These are phyloP conservation scores for Rhinocladiella similis DNA, from an alignment of 2,329 filamentous ascomycete species.

Conservation along the genomic window DNA sequence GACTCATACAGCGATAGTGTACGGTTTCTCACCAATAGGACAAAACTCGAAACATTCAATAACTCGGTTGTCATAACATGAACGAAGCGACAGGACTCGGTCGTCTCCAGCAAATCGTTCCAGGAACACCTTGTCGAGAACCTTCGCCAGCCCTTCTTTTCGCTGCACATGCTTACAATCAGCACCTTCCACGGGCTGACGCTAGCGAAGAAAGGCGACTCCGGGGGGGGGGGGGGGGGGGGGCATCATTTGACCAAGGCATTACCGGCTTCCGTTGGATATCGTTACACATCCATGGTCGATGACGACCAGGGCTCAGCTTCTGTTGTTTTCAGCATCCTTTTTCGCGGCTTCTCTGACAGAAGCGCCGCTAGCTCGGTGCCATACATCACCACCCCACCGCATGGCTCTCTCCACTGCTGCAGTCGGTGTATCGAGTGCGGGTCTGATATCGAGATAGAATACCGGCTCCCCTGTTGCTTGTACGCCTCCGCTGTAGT, in stretches of 20 bases:
- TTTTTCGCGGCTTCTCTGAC: conserved; percentile 45
- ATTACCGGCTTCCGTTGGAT: no score
- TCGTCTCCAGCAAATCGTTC: neutral
- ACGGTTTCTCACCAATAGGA: no score
- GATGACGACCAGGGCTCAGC: neutral
- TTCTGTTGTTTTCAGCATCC: conserved; percentile 6
- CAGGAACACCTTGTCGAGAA: neutral
- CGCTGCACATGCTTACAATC: neutral
- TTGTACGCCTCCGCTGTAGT: conserved; percentile 82
- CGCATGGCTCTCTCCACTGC: conserved; percentile 79
- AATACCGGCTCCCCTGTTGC: conserved; percentile 90
- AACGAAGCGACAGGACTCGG: neutral
- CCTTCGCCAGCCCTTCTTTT: neutral
- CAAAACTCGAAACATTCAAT: no score
- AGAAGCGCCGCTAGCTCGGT: conserved; percentile 75
- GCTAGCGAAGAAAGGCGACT: no score
- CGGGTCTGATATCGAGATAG: conserved; percentile 90
- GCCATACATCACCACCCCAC: conserved; percentile 95
- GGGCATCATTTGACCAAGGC: no score
- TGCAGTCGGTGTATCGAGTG: conserved; percentile 75
- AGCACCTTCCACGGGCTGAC: no score
- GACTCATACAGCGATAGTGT: no score
- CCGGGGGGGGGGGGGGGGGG: no score
- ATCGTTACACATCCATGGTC: neutral
- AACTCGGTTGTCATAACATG: neutral